phyloP scores from a whole-genome alignment of 176 grass and related monocot species.

The Oryza meridionalis region DNA sequence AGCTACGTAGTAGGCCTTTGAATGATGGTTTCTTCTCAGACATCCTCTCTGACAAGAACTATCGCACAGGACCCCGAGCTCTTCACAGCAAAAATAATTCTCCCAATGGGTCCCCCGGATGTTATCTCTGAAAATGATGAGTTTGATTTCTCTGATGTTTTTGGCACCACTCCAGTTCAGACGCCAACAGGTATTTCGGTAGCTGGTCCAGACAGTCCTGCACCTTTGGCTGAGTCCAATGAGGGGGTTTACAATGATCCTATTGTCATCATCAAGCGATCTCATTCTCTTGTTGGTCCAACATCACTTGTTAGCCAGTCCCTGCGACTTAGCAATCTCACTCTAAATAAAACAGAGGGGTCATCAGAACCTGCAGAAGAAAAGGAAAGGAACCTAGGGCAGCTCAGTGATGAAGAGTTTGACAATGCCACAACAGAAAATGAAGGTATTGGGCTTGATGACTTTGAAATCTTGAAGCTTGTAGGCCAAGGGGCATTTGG shows the following conservation, averaged over 20 bases:
- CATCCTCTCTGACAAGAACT: constrained; percentile 45
- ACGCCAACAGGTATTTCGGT: constrained; percentile 37
- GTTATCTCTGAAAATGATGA: constrained; percentile 62
- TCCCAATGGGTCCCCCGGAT: constrained; percentile 61
- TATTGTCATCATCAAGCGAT: constrained; percentile 69
- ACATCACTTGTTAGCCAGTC: constrained; percentile 62
- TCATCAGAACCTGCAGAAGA: constrained; percentile 57
- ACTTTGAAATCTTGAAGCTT: constrained; percentile 93
- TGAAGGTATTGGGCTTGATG: constrained; percentile 76
- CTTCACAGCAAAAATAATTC: constrained; percentile 57
- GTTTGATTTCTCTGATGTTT: constrained; percentile 94
- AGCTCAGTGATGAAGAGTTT: constrained; percentile 64
- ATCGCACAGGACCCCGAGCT: constrained; percentile 43
- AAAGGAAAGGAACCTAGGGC: constrained; percentile 35
- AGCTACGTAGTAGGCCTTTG: constrained; percentile 24
- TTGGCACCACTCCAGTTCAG: constrained; percentile 72
- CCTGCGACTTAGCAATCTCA: constrained; percentile 60
- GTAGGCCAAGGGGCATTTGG: constrained; percentile 96
- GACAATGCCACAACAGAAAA: constrained; percentile 21
- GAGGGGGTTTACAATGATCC: constrained; percentile 79
- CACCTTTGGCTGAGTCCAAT: constrained; percentile 43
- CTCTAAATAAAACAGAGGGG: constrained; percentile 53
- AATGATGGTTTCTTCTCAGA: constrained; percentile 76
- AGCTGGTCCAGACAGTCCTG: constrained; percentile 48
- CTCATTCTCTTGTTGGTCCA: constrained; percentile 93